Percentiles rank a stretch among this genome's conserved stretches.
phyloP scores from a whole-genome alignment of 2,329 filamentous ascomycete genomes.

The Fusarium napiforme region DNA sequence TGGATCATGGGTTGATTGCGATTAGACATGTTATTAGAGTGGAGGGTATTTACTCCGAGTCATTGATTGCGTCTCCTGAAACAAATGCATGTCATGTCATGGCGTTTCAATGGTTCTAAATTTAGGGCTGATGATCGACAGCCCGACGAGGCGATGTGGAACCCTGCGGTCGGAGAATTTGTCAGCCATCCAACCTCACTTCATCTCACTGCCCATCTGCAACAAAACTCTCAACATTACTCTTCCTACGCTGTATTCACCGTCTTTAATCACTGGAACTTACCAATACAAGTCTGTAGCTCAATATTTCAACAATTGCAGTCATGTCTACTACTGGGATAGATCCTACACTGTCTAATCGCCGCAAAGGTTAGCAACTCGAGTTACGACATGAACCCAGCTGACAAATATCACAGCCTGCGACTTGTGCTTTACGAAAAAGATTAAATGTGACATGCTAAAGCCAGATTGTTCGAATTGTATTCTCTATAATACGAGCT shows the following conservation, averaged over 20 bases:
- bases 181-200: conserved; percentile 22
- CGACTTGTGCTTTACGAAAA: conserved; percentile 58
- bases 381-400: rapidly evolving
- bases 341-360: conserved; percentile 30
- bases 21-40: not conserved
- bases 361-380: conserved; percentile 36
- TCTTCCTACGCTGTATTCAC: no score
- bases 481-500: conserved; percentile 54
- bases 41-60: not conserved
- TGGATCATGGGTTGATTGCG: not conserved
- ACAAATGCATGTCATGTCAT: not conserved
- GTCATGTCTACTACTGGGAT: conserved; percentile 15
- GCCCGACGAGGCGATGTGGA: not conserved
- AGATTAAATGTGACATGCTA: conserved; percentile 59
- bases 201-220: not conserved
- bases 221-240: not conserved
- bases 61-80: not conserved
- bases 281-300: rapidly evolving
- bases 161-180: conserved; percentile 23
- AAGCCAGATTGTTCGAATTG: conserved; percentile 59
- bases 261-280: rapidly evolving
- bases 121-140: conserved; percentile 16
- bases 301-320: not conserved
- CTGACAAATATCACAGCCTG: conserved; percentile 46
- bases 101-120: not conserved